These are phyloP conservation scores for Uncinocarpus reesii DNA, from an alignment of 2,329 filamentous ascomycete genomes.

Conservation along the genomic window DNA sequence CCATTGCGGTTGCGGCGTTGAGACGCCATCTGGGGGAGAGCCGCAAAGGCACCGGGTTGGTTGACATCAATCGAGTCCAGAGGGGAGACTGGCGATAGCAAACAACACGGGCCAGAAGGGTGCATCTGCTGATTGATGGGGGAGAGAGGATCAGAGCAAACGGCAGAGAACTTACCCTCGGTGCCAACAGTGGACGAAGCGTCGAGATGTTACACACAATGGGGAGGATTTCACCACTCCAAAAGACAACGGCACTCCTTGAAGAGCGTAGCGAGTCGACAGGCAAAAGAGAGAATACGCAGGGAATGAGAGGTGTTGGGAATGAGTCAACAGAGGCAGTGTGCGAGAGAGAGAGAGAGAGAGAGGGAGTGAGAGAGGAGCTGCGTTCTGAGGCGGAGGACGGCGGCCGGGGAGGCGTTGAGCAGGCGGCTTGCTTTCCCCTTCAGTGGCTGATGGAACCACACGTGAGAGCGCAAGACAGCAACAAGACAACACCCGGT, in stretches of 20 bases:
- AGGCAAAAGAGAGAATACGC: not conserved
- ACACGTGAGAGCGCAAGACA: slow-evolving; percentile 1
- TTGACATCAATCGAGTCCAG: slow-evolving; percentile 4
- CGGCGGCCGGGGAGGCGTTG: slow-evolving; percentile 4
- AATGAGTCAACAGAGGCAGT: too few species aligned
- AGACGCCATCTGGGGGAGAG: too few species aligned
- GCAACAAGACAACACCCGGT: not conserved
- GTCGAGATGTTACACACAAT: not conserved
- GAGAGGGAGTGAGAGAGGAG: not conserved
- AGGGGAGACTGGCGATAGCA: not conserved
- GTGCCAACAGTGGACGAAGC: not conserved
- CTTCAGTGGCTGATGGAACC: not conserved
- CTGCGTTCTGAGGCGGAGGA: not conserved
- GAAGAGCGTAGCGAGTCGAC: not conserved
- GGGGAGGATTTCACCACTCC: not conserved
- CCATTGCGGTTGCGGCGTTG: too few species aligned
- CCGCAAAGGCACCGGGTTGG: not conserved
- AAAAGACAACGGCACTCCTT: not conserved
- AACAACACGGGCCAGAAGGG: slow-evolving; percentile 5
- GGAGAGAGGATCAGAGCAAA: not conserved
- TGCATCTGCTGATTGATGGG: not conserved
- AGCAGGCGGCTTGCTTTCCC: not conserved
- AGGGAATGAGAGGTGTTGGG: not conserved
- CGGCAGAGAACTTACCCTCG: slow-evolving; percentile 6
- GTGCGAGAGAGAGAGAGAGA: not conserved